Conservation (phyloP, 305 asterid species). For the Fraxinus albicans region DNA sequence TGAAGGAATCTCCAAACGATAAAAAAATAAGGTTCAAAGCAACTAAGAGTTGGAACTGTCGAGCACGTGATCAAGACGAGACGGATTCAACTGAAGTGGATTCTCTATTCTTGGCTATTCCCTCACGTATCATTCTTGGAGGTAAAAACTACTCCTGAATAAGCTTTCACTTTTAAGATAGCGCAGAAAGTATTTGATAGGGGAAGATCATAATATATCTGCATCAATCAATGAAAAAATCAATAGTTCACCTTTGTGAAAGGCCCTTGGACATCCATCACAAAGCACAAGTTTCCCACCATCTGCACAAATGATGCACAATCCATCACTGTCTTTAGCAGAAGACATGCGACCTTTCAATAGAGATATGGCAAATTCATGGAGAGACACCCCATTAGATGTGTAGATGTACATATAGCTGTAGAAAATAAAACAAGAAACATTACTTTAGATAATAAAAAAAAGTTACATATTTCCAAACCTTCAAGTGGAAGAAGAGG, state of each 20-base stretch:
- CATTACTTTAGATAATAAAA: constrained; percentile 9
- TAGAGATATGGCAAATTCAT: constrained; percentile 49
- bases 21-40: neutral
- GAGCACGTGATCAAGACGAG: neutral
- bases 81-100: neutral
- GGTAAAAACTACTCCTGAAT: neutral
- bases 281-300: constrained; percentile 67
- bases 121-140: neutral
- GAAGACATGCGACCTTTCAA: constrained; percentile 46
- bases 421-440: constrained; percentile 23
- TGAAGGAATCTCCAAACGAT: neutral
- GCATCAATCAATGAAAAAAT: neutral
- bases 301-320: constrained; percentile 60
- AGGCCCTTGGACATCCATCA: constrained; percentile 69
- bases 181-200: neutral
- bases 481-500: neutral
- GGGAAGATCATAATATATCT: neutral
- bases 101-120: neutral
- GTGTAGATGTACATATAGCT: constrained; percentile 58
- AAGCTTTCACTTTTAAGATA: neutral
- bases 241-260: constrained; percentile 51
- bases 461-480: neutral
- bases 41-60: neutral
- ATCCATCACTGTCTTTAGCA: constrained; percentile 45
- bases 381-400: constrained; percentile 69